Conservation (phyloP, 768 basidiomycete species). For the Cubamyces sp. region DNA sequence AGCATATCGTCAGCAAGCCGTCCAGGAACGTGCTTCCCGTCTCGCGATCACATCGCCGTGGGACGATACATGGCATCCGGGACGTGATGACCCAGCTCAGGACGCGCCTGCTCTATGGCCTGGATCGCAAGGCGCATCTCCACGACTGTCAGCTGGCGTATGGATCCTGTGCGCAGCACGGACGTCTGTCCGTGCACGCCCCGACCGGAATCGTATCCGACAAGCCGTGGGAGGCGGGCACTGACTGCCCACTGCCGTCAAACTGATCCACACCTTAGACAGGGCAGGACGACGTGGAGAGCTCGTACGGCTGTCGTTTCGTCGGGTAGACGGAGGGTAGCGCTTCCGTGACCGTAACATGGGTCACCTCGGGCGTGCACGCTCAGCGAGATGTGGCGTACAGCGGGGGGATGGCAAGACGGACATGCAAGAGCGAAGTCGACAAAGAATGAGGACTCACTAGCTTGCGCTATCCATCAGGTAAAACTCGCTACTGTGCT, state of each 20-base stretch:
- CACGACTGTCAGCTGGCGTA: too few species aligned
- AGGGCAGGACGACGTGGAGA: not conserved
- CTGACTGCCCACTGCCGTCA: not conserved
- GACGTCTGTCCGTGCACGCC: not conserved
- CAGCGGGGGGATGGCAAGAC: not conserved
- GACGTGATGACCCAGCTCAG: too few species aligned
- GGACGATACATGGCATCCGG: too few species aligned
- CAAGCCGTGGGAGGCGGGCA: conserved; percentile 2
- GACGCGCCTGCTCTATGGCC: too few species aligned
- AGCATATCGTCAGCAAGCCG: not conserved
- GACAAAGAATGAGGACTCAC: conserved; percentile 47
- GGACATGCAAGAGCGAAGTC: conserved; percentile 2
- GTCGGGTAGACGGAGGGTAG: not conserved
- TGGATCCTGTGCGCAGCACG: too few species aligned
- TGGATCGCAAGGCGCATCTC: too few species aligned
- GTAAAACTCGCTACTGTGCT: conserved; percentile 78
- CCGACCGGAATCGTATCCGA: not conserved
- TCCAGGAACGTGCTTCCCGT: too few species aligned
- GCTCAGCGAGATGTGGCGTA: not conserved
- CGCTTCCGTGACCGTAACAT: too few species aligned
- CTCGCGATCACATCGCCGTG: too few species aligned
- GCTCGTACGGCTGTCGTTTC: not conserved
- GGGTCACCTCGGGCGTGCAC: not conserved
- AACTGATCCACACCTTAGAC: not conserved
- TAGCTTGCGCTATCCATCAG: conserved; percentile 94